Base-by-base conservation (phyloP, 2,329 filamentous ascomycete species). In the Sporothrix curviconia region DNA sequence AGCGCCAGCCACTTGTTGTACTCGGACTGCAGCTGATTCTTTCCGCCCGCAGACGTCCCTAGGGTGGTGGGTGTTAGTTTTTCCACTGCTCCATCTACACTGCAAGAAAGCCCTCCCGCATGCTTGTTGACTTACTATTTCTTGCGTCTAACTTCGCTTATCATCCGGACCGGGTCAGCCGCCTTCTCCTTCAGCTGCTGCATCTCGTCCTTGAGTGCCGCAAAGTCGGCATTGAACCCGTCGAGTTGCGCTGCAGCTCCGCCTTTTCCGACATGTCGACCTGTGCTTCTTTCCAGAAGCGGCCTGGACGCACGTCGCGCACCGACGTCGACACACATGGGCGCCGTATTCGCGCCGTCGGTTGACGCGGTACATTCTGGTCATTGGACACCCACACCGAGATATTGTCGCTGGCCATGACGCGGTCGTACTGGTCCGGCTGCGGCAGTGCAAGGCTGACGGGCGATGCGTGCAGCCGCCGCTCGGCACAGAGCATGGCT, bases 401-500 rank as follows among this genome's bases (percentile, higher is more conserved):
- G n/a, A n/a, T n/a, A n/a, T n/a, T n/a, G n/a, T n/a, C n/a, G n/a
- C n/a, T n/a, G n/a, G n/a, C n/a, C n/a, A n/a, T n/a, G 34, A 96
- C 74, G n/a, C 70, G 73, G n/a, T 86, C 76, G 65, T 86, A 90
- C 64, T 90, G 84, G 39, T 80, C 76, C 32, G 89, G 81, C 2
- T 71, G 81, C 34, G 92, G 82, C 9, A 89, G 83, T 5, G 69
- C 70, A 14, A 84, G 73, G 15, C 81, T 77, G 44, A 92, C 79
- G 0, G 83, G 90, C 6, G 86, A 85, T 25, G 76, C 74, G 64
- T 95, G 84, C 7, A 96, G 71, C 55, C 75, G 79, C 58, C 80
- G 82, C 63, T 89, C 86, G 12, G 84, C 80, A 70, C 91, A 96
- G 22, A 99, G 80, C 87, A 95, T 94, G 7, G 90, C 87, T 34